Base-by-base conservation (phyloP, 2,329 filamentous ascomycete genomes). In the Zasmidium angulare region DNA sequence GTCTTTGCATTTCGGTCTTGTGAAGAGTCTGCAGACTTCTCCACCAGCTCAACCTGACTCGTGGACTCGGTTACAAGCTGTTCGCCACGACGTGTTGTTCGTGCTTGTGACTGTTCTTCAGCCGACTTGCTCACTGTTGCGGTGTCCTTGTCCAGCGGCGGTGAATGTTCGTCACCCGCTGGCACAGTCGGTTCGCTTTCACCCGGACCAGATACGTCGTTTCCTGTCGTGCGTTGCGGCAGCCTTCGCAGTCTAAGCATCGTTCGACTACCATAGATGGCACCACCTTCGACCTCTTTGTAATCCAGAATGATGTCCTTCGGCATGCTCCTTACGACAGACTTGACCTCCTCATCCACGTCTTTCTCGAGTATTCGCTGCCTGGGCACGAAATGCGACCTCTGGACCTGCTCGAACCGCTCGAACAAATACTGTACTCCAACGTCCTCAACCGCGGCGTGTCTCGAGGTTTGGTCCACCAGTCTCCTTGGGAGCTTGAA, bases 391-490 rank as follows among this genome's bases (percentile, higher is more conserved):
- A 69, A 68, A 17, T 58, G 40, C 1, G 63, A 47, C 31, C 26
- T 59, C 46, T 68, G 64, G 4, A 59, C 59, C 36, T 69, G 66
- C 63, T 71, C 69, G 36, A 72, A 67, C 10, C 67, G 60, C 22
- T 70, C 69, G 29, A 71, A 63, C 7, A 69, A 22, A 52, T 73
- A 72, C 17, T 55, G 53, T 17, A 68, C 62, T 53, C 58, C 57
- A 21, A 52, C 19, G 1, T 36, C 46, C 10, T 23, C 43, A 21
- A 20, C 19, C 29, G 26, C 22, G 12, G 29, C 12, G 3, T 24
- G 22, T 17, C 31, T 46, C n/a, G n/a, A n/a, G n/a, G n/a, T n/a
- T n/a, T n/a, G n/a, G 3, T 56, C 19, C 19, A 61, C 43, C 10
- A 68, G 49, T 62, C 58, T 66, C 12, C 19, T 19, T 3, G 68